Evolutionary conservation across 768 basidiomycete genomes (phyloP).

Genomic region (Asterophora lycoperdoides): DNA sequence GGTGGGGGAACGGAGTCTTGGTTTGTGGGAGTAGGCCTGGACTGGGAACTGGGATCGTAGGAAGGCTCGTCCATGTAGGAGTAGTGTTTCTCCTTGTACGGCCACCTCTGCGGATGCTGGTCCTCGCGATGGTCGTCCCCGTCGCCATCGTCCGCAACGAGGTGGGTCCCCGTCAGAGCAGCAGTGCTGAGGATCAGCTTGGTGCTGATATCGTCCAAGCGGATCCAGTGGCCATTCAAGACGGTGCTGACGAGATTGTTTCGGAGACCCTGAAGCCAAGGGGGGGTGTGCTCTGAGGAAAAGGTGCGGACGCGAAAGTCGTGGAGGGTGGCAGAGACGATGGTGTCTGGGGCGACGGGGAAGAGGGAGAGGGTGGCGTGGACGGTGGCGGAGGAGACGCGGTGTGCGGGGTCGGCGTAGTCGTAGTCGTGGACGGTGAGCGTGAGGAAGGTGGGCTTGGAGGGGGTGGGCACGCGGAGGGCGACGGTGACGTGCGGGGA

Average conservation of each 20-base stretch:
- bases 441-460: slow-evolving; percentile 29
- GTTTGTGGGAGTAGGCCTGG: too few relatives aligned
- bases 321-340: slow-evolving; percentile 31
- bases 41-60: too few relatives aligned
- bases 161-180: background rate
- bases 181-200: slow-evolving; percentile 27
- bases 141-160: background rate
- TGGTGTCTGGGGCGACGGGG: slow-evolving; percentile 33
- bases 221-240: slow-evolving; percentile 36
- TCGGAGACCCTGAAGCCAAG: slow-evolving; percentile 33
- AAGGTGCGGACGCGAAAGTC: slow-evolving; percentile 33
- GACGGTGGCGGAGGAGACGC: slow-evolving; percentile 17
- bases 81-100: too few relatives aligned
- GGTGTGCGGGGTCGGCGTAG: slow-evolving; percentile 26
- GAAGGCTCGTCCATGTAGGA: too few relatives aligned
- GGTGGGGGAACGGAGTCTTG: too few relatives aligned
- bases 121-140: too few relatives aligned
- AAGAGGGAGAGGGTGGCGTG: slow-evolving; percentile 32
- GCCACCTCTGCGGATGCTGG: too few relatives aligned
- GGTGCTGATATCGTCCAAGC: slow-evolving; percentile 35
- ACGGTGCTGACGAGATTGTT: slow-evolving; percentile 34
- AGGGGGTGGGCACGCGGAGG: slow-evolving; percentile 27
- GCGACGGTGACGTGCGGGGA: slow-evolving; percentile 15
- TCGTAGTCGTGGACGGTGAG: slow-evolving; percentile 24
- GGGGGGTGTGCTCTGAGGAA: slow-evolving; percentile 32